phyloP scores from a whole-genome alignment of 2,329 filamentous ascomycete genomes.

The Cordyceps pruinosa region DNA sequence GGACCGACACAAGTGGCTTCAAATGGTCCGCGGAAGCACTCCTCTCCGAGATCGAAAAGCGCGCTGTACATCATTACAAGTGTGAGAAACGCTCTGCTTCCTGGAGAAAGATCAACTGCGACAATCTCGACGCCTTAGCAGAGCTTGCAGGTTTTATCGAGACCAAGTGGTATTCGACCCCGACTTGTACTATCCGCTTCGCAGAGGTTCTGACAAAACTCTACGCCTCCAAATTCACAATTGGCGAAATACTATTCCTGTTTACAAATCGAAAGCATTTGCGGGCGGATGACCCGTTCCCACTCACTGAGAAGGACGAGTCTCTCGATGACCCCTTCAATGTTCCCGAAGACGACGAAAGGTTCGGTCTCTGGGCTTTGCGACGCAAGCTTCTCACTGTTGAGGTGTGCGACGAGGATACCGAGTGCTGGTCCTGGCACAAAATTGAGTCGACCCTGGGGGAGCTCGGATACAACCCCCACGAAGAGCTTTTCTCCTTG shows the following conservation, averaged over 20 bases:
- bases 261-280: constrained; percentile 7
- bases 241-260: constrained; percentile 5
- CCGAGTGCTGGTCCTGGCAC: constrained; percentile 1
- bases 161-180: not conserved
- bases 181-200: constrained; percentile 8
- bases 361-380: constrained; percentile 5
- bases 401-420: constrained; percentile 1
- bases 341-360: constrained; percentile 6
- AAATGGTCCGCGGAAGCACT: constrained; percentile 2
- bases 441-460: not conserved
- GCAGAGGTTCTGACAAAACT: constrained; percentile 4
- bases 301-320: constrained; percentile 1
- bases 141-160: not conserved
- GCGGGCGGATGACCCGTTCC: constrained; percentile 7
- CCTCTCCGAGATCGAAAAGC: not conserved
- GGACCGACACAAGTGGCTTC: not conserved
- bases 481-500: not conserved
- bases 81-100: constrained; percentile 1
- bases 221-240: constrained; percentile 2
- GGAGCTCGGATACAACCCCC: not conserved
- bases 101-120: not conserved
- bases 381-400: constrained; percentile 3
- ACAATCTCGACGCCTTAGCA: not conserved
- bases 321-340: constrained; percentile 11
- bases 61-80: not conserved